Conservation (phyloP, 2,329 filamentous ascomycete species). For the Claviceps sp. region DNA sequence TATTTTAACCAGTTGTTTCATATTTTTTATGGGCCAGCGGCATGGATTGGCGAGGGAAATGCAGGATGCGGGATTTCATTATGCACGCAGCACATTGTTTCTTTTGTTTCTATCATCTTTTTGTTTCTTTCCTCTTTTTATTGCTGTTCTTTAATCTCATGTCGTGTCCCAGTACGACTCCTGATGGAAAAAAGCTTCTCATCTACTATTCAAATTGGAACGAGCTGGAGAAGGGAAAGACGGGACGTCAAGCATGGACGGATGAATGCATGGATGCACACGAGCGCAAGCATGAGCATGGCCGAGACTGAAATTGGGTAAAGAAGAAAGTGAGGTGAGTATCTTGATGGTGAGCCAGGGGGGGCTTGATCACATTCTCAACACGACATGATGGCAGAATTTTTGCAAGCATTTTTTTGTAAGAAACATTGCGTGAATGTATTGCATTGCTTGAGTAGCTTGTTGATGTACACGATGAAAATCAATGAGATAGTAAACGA, state of each 20-base stretch:
- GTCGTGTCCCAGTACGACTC: neutral
- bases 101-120: neutral
- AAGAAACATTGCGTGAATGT: too few relatives aligned
- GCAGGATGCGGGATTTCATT: neutral
- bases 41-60: slow-evolving; percentile 7
- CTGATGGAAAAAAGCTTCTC: neutral
- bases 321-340: too few relatives aligned
- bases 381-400: too few relatives aligned
- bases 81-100: neutral
- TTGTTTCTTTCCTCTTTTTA: neutral
- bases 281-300: too few relatives aligned
- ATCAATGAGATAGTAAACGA: too few relatives aligned
- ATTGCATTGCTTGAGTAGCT: too few relatives aligned
- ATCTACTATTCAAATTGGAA: neutral
- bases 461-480: too few relatives aligned
- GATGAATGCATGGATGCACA: neutral
- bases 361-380: too few relatives aligned
- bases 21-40: slow-evolving; percentile 3
- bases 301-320: too few relatives aligned
- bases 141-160: neutral
- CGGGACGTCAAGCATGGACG: neutral
- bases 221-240: neutral
- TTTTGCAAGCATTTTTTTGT: too few relatives aligned
- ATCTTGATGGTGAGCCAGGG: too few relatives aligned
- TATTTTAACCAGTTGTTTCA: neutral